phyloP scores from a whole-genome alignment of 257 asterid genomes.

The Rauvolfia tetraphylla region DNA sequence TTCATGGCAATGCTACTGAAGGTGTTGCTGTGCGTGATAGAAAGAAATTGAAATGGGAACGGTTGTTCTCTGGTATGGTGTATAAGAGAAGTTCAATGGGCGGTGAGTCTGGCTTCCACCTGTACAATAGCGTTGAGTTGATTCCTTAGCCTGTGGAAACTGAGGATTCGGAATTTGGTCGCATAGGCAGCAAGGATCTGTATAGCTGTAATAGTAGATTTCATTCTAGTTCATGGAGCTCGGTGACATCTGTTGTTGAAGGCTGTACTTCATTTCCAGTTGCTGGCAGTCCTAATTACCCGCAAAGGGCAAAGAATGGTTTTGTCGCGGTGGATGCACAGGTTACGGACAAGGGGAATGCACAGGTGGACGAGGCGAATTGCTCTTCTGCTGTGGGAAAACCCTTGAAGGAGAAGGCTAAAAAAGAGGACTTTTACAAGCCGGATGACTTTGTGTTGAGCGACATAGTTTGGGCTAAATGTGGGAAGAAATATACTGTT shows the following conservation, averaged over 20 bases:
- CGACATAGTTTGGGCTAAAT: constrained; percentile 90
- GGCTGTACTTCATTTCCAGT: constrained; percentile 38
- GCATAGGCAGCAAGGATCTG: constrained; percentile 11
- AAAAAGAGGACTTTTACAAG: constrained; percentile 47
- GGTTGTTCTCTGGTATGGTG: constrained; percentile 28
- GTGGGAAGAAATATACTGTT: constrained; percentile 83
- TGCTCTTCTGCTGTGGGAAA: constrained; percentile 27
- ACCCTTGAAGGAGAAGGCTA: constrained; percentile 32
- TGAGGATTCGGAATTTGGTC: constrained; percentile 9
- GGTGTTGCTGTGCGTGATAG: constrained; percentile 31
- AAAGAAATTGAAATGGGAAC: constrained; percentile 44
- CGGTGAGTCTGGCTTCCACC: constrained; percentile 23
- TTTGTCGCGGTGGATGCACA: background rate
- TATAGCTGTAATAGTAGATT: constrained; percentile 4
- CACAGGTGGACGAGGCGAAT: constrained; percentile 7
- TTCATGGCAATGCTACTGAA: constrained; percentile 19
- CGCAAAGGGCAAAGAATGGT: constrained; percentile 10
- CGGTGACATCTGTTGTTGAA: constrained; percentile 48
- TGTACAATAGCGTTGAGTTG: constrained; percentile 16
- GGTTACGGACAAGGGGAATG: no score
- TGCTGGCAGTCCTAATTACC: constrained; percentile 31
- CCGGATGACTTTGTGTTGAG: constrained; percentile 61
- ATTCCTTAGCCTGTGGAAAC: constrained; percentile 3
- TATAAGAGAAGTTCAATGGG: constrained; percentile 39
- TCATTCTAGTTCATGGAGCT: constrained; percentile 45